Conservation (phyloP, 176 grass and related monocot species). For the Carex myosuroides region DNA sequence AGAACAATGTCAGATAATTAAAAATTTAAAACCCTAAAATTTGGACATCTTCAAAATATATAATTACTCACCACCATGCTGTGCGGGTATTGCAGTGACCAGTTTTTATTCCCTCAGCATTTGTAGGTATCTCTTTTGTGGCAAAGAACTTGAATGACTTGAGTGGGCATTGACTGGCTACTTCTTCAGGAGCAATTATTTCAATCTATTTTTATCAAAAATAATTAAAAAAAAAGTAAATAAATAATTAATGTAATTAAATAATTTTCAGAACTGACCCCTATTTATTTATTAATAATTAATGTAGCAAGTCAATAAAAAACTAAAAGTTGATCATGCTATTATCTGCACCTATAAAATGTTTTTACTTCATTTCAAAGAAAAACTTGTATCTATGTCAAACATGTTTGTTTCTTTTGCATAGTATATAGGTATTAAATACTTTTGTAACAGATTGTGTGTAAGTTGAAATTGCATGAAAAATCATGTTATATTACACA, state of each 20-base stretch:
- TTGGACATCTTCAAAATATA: neutral
- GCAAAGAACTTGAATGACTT: conserved; percentile 46
- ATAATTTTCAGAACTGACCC: too few species aligned
- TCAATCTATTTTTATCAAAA: conserved; percentile 28
- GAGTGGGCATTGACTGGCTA: conserved; percentile 43
- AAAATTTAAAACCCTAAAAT: neutral
- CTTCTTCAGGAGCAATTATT: conserved; percentile 31
- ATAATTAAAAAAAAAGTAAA: neutral
- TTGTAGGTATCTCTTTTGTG: conserved; percentile 39
- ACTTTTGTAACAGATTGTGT: too few species aligned
- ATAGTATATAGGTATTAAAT: too few species aligned
- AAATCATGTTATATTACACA: too few species aligned
- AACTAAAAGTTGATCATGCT: neutral
- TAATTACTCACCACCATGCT: conserved; percentile 40
- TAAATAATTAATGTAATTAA: too few species aligned
- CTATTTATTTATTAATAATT: too few species aligned
- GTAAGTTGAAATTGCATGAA: too few species aligned
- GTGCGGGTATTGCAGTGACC: conserved; percentile 38
- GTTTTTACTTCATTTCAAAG: too few species aligned
- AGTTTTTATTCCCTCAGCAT: conserved; percentile 28
- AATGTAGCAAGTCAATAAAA: too few species aligned
- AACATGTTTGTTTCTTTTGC: too few species aligned
- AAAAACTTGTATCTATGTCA: too few species aligned
- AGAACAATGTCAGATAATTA: neutral
- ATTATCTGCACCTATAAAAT: neutral